Evolutionary conservation across 2,329 filamentous ascomycete species (phyloP), one percentile per base, ranked within the genome.

Genomic region (Colletotrichum sp.): DNA sequence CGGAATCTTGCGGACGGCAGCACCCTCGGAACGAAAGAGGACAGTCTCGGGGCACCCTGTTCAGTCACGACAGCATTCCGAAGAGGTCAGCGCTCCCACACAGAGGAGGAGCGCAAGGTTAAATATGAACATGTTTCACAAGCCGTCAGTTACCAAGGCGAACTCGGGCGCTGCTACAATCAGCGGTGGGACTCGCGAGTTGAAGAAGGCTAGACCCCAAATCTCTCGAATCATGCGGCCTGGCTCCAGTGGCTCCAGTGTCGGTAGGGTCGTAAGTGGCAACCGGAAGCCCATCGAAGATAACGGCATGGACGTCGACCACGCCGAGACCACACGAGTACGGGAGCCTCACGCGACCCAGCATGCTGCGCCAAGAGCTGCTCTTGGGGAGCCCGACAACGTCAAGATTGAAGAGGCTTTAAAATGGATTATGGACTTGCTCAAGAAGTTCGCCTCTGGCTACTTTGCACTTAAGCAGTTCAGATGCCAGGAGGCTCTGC

Each of bases 211-310:
- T 78, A 95, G 94, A 81, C 94, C 95, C 78, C 94, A 93, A 5
- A 89, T 93, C 72, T 91, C 91, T 62, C 82, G 93, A 85, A 84
- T 93, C 85, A 80, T 96, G 88, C 89, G 94, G 85, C 85, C 94
- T 85, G 87, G 91, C 81, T 85, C 93, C 16, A 92, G 92, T 76
- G 88, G 91, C 18, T 92, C 94, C 5, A 95, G 91, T 70, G 95
- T 98, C 52, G 95, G 95, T 21, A 92, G 96, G 80, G 95, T 96
- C 71, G 95, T 98, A 60, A 98, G 96, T 83, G 96, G 96, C 26
- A 98, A 97, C 83, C 91, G 96, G 74, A 98, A 97, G 83, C 93
- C 93, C 4, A 78, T 90, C 26, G 91, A 93, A 64, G 90, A 94
- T 68, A 92, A 94, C 76, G 88, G 88, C 52, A 91, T 93, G 86